Conservation (phyloP, 2,329 filamentous ascomycete genomes). For the Penicillium paneum region DNA sequence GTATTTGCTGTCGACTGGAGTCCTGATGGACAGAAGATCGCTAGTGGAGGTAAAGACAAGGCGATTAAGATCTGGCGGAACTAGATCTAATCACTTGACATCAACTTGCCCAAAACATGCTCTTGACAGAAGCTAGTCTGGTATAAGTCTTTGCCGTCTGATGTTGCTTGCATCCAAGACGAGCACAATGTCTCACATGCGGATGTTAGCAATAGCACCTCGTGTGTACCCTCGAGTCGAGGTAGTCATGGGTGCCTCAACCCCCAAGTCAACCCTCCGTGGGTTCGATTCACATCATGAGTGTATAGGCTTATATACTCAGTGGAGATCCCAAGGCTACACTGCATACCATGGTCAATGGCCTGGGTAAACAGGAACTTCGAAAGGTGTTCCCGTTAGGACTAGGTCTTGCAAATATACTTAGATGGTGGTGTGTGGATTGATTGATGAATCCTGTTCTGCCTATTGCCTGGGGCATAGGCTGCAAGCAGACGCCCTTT, state of each 20-base stretch:
- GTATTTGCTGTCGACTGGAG: slow-evolving; percentile 96
- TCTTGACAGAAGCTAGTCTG: background rate
- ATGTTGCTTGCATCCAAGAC: background rate
- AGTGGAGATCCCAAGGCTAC: background rate
- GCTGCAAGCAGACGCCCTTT: background rate
- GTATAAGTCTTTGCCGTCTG: background rate
- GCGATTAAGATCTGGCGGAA: slow-evolving; percentile 64
- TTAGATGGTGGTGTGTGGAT: slow-evolving; percentile 3
- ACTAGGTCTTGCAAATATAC: background rate
- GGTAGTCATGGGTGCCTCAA: background rate
- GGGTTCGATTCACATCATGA: background rate
- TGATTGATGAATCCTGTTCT: background rate
- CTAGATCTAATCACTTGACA: slow-evolving; percentile 32
- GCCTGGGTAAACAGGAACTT: background rate
- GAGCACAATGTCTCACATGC: background rate
- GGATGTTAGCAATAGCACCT: background rate
- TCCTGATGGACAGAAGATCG: slow-evolving; percentile 81
- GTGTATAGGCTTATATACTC: background rate
- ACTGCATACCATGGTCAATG: background rate
- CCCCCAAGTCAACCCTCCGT: background rate
- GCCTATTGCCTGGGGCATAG: slow-evolving; percentile 4
- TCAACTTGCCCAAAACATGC: background rate
- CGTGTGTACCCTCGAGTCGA: background rate
- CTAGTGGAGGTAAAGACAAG: slow-evolving; percentile 91
- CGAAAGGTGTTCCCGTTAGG: background rate